These are phyloP conservation scores for Monilinia polystroma DNA, from an alignment of 2,329 filamentous ascomycete genomes.

Conservation along the genomic window DNA sequence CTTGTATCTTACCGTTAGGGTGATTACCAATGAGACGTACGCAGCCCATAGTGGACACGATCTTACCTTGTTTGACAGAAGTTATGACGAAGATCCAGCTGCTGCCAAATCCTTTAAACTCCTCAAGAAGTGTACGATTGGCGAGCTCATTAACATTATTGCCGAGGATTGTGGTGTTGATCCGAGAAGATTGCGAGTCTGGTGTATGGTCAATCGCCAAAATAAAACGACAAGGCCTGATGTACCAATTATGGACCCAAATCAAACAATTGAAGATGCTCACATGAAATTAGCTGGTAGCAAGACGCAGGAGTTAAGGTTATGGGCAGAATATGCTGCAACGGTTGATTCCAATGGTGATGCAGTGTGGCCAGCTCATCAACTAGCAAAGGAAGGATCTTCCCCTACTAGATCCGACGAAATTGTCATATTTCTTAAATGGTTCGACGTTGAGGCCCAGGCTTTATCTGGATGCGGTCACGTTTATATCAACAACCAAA, in stretches of 20 bases:
- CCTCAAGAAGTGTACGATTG: slow-evolving; percentile 71
- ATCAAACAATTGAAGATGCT: slow-evolving; percentile 76
- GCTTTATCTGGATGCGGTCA: slow-evolving; percentile 74
- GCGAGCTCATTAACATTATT: slow-evolving; percentile 70
- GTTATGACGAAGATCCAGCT: slow-evolving; percentile 57
- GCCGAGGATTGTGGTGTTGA: slow-evolving; percentile 69
- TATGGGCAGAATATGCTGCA: slow-evolving; percentile 82
- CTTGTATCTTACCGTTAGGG: slow-evolving; percentile 81
- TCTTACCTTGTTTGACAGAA: slow-evolving; percentile 66
- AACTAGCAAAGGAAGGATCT: slow-evolving; percentile 56
- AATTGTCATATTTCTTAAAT: slow-evolving; percentile 87
- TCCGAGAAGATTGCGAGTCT: slow-evolving; percentile 72
- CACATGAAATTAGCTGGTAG: slow-evolving; percentile 65
- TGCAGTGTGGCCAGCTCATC: slow-evolving; percentile 67
- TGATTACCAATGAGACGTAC: slow-evolving; percentile 82
- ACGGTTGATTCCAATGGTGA: slow-evolving; percentile 66
- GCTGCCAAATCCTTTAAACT: slow-evolving; percentile 72
- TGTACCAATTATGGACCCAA: slow-evolving; percentile 74
- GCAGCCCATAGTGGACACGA: slow-evolving; percentile 80
- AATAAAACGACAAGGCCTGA: slow-evolving; percentile 96
- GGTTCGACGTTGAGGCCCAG: slow-evolving; percentile 80
- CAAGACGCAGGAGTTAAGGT: slow-evolving; percentile 64
- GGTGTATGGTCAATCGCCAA: slow-evolving; percentile 98
- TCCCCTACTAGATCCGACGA: slow-evolving; percentile 56
- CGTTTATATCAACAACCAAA: slow-evolving; percentile 82